A percentile compares a stretch with the other conserved stretches of the same genome.
Evolutionary conservation across 139 green algal species (phyloP).

Genomic region (Asterochloris erici): DNA sequence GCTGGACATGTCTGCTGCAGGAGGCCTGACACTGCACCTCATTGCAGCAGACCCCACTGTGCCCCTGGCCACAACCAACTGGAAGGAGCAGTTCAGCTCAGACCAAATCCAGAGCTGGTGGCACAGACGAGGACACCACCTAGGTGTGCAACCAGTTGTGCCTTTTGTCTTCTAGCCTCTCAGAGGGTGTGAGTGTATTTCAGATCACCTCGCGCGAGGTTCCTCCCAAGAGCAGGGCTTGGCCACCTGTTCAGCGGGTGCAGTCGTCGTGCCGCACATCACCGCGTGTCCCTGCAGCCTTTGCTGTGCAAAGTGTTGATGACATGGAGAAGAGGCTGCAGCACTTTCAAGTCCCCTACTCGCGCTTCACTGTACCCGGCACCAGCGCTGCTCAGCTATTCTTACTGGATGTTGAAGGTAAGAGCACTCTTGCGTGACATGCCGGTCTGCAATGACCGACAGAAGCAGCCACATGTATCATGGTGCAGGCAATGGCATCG

Average conservation of each 20-base stretch:
- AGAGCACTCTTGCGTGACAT: not conserved
- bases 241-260: not conserved
- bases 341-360: not conserved
- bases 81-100: not conserved
- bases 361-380: conserved; percentile 3
- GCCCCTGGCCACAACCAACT: not conserved
- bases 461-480: not conserved
- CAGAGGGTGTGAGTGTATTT: not conserved
- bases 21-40: conserved; percentile 16
- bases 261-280: not conserved
- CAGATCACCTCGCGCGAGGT: not conserved
- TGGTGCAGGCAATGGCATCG: conserved; percentile 16
- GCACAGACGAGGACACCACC: conserved; percentile 15
- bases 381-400: conserved; percentile 19
- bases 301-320: conserved; percentile 13
- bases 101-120: conserved; percentile 7
- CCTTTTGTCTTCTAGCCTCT: not conserved
- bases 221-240: not conserved
- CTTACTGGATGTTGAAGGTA: conserved; percentile 20
- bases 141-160: not conserved
- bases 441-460: not conserved
- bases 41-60: conserved; percentile 15
- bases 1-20: no score
- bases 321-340: conserved; percentile 5
- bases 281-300: conserved; percentile 8